Evolutionary conservation across 2,329 filamentous ascomycete species (phyloP).

Genomic region (Bipolaris oryzae): DNA sequence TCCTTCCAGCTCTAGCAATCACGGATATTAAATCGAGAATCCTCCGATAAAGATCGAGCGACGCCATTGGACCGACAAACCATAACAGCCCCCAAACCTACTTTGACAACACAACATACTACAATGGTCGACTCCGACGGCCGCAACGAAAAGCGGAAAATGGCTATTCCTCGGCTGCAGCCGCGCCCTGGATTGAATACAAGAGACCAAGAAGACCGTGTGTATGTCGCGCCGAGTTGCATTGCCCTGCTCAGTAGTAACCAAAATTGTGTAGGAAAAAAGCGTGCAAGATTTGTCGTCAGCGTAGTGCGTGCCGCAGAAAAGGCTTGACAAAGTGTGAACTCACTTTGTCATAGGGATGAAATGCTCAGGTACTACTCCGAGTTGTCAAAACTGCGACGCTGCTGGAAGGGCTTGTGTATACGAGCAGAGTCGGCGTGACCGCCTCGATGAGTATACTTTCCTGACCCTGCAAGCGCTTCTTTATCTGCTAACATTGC

Average conservation of each 20-base stretch:
- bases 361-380: background rate
- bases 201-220: background rate
- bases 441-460: background rate
- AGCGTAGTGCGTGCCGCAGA: background rate
- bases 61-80: too few species aligned
- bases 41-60: too few species aligned
- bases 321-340: background rate
- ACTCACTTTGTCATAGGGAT: background rate
- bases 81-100: too few species aligned
- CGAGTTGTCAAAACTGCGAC: background rate
- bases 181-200: too few species aligned
- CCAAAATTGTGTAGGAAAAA: background rate
- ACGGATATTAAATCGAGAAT: too few species aligned
- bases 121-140: too few species aligned
- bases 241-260: background rate
- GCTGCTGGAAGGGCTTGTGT: background rate
- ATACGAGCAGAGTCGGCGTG: background rate
- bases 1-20: too few species aligned
- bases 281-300: background rate
- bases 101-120: too few species aligned
- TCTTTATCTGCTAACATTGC: too few species aligned
- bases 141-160: too few species aligned
- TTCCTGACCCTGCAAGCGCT: too few species aligned
- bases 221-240: background rate
- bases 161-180: too few species aligned